phyloP scores from a whole-genome alignment of 352 stramenopile species.

The Globisporangium viniferum region DNA sequence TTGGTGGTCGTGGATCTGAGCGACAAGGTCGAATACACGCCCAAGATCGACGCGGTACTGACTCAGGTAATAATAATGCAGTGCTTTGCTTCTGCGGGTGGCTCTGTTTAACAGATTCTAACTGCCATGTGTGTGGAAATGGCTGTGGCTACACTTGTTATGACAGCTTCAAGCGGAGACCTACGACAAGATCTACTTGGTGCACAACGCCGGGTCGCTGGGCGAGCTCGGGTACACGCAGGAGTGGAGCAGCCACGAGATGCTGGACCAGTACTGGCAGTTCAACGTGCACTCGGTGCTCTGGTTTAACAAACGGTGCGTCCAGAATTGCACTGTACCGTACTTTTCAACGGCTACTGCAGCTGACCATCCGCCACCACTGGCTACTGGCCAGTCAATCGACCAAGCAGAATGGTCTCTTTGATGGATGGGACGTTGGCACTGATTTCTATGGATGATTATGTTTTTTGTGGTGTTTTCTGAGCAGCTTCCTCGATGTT shows the following conservation, averaged over 20 bases:
- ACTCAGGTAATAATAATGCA: conserved; percentile 20
- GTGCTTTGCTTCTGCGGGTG: neutral
- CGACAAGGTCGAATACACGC: conserved; percentile 36
- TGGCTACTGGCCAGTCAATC: neutral
- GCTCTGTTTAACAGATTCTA: neutral
- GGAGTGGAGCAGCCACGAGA: conserved; percentile 39
- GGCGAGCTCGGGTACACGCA: conserved; percentile 59
- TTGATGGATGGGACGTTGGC: neutral
- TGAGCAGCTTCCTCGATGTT: conserved; percentile 43
- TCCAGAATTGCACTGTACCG: neutral
- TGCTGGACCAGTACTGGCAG: conserved; percentile 59
- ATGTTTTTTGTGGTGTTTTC: neutral
- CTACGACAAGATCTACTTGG: conserved; percentile 52
- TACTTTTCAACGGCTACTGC: neutral
- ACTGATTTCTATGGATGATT: neutral
- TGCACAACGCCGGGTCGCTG: conserved; percentile 86
- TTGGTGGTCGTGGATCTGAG: conserved; percentile 46
- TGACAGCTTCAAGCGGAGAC: conserved; percentile 23
- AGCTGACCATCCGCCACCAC: neutral
- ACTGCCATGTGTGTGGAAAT: neutral
- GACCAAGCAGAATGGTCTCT: neutral
- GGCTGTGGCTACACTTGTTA: neutral
- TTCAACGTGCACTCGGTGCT: conserved; percentile 85
- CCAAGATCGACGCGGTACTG: conserved; percentile 48
- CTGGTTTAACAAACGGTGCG: conserved; percentile 73